Conservation (phyloP, 345 rosid genomes). For the Salix exigua region DNA sequence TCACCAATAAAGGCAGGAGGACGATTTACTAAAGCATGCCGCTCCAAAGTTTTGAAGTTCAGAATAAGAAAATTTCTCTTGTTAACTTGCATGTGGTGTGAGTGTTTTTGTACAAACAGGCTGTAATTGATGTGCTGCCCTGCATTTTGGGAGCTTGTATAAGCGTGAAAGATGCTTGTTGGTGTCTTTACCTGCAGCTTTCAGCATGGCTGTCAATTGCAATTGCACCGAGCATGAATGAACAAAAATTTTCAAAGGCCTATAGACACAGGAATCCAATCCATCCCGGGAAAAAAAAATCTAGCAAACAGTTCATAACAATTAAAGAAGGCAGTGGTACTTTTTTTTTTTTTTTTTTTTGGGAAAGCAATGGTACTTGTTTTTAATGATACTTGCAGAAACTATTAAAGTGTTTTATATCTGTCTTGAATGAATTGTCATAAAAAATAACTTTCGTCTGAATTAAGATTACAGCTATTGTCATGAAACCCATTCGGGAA, state of each 20-base stretch:
- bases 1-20: neutral
- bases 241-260: neutral
- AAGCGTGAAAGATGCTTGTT: neutral
- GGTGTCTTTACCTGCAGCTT: neutral
- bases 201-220: neutral
- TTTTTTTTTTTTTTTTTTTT: too few species aligned
- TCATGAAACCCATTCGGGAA: too few species aligned
- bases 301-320: too few species aligned
- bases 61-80: neutral
- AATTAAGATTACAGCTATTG: too few species aligned
- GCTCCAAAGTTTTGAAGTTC: conserved; percentile 8
- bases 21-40: neutral
- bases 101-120: neutral
- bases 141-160: neutral
- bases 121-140: neutral
- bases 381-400: too few species aligned
- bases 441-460: too few species aligned
- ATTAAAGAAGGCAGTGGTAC: too few species aligned
- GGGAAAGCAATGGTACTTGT: too few species aligned
- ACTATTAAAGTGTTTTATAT: too few species aligned
- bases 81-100: neutral
- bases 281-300: too few species aligned
- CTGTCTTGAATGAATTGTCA: too few species aligned
- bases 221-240: neutral
- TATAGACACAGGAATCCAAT: too few species aligned